A percentile compares a stretch with the other conserved stretches of the same genome.
Evolutionary conservation across 495 filamentous ascomycete genomes (phyloP).

Genomic region (Elaphomyces granulatus): DNA sequence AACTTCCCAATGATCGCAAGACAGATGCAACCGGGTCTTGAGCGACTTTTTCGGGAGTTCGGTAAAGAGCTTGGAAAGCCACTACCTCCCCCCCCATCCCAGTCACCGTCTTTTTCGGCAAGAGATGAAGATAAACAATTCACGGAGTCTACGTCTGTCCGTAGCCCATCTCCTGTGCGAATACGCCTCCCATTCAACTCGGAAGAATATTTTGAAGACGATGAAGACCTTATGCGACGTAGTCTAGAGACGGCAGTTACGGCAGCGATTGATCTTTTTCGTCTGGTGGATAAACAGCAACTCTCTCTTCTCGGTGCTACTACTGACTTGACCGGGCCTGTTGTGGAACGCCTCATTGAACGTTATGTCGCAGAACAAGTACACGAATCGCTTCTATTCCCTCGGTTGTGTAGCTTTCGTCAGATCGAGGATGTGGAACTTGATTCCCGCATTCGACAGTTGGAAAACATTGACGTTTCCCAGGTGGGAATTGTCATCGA

Average conservation of each 20-base stretch:
- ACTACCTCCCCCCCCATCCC: conserved; percentile 60
- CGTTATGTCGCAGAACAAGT: conserved; percentile 90
- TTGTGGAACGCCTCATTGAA: conserved; percentile 89
- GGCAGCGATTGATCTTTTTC: conserved; percentile 87
- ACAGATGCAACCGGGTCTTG: conserved; percentile 89
- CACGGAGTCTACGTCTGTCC: conserved; percentile 24
- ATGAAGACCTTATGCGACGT: conserved; percentile 73
- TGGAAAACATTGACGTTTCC: conserved; percentile 85
- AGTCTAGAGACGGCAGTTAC: conserved; percentile 85
- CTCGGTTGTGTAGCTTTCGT: conserved; percentile 62
- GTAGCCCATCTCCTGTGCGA: conserved; percentile 21
- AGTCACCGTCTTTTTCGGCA: conserved; percentile 28
- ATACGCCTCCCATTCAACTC: conserved; percentile 33
- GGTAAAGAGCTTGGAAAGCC: conserved; percentile 72
- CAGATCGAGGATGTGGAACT: conserved; percentile 78
- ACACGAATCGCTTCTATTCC: conserved; percentile 73
- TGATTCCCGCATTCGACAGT: conserved; percentile 77
- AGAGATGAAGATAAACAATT: conserved; percentile 15
- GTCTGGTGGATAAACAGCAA: conserved; percentile 89
- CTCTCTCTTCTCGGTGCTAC: conserved; percentile 81
- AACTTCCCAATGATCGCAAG: conserved; percentile 92
- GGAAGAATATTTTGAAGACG: conserved; percentile 52
- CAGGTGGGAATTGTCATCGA: conserved; percentile 82
- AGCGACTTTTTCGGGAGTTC: conserved; percentile 84
- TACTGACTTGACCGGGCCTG: conserved; percentile 82